Conservation (phyloP, 2,329 filamentous ascomycete genomes). For the Helicocarpus griseus region DNA sequence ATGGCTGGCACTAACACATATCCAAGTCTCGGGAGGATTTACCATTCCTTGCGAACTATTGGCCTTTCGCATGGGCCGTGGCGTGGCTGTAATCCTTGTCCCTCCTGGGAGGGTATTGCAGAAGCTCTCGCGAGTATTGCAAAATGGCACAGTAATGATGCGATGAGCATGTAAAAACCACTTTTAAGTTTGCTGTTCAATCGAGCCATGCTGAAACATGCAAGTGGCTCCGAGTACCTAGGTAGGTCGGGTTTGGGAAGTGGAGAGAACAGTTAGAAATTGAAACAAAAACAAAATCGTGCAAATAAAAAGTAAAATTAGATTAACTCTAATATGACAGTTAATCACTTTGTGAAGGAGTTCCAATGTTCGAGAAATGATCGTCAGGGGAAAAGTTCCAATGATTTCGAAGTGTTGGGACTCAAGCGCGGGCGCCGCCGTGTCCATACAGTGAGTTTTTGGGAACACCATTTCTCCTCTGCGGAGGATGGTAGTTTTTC, state of each 20-base stretch:
- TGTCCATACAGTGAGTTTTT: too few species aligned
- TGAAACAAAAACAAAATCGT: not conserved
- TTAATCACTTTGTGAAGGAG: not conserved
- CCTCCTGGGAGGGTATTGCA: not conserved
- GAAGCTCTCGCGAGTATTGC: not conserved
- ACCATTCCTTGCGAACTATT: constrained; percentile 4
- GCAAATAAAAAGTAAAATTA: not conserved
- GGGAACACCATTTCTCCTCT: too few species aligned
- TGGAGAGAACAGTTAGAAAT: too few species aligned
- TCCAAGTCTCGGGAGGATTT: not conserved
- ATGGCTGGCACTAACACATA: too few species aligned
- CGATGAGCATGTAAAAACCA: not conserved
- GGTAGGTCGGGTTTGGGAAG: too few species aligned
- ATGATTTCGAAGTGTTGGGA: too few species aligned
- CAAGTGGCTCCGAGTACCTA: too few species aligned
- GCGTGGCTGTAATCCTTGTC: not conserved
- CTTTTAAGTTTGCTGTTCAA: too few species aligned
- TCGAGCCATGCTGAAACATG: too few species aligned
- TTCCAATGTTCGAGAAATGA: not conserved
- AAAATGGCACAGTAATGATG: not conserved
- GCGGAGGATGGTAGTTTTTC: too few species aligned
- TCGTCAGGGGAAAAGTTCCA: not conserved
- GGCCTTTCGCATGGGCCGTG: not conserved
- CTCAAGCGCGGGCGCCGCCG: too few species aligned
- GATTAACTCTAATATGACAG: not conserved